Base-by-base conservation (phyloP, 306 rosid genomes). In the Cucurbita ficifolia region DNA sequence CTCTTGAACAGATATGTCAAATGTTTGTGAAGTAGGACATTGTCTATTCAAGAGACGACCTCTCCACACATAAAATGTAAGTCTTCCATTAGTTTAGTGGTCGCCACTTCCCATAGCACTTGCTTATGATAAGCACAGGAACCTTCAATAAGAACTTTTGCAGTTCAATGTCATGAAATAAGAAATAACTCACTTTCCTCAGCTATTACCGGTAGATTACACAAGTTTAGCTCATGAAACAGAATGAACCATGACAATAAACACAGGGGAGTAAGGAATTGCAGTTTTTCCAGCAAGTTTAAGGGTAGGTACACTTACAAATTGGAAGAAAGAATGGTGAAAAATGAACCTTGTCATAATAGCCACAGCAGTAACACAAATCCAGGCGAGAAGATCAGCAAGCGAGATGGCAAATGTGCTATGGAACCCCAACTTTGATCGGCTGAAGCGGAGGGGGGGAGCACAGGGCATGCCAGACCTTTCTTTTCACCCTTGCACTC, bases 401-500 rank as follows among this genome's bases (percentile, higher is more conserved):
- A 4, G 18, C 76, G 62, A 13, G 90, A 83, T 42, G 92, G 84
- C 75, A 22, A 73, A 55, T 54, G 62, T 36, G 69, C 7, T 55
- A 71, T 63, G 73, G 81, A 81, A 72, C 57, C 73, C 35, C 84
- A 77, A 1, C 78, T 84, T 33, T 81, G 83, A 16, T 77, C 36
- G 5, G 82, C 78, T 0, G 77, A 58, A 10, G 8, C 1, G 1
- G 99, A 82, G 24, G 97, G 96, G 0, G 97, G 73, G 45, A 8
- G n/a, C 17, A 86, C 97, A 38, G 87, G 87, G 80, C 99, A 94
- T 14, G 10, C 78, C 4, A 94, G 92, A 73, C 99, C 97, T 33
- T 3, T 0, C 79, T 89, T 91, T 18, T 86, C 95, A 38, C 79
- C 97, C 0, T 38, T 83, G 73, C 99, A 94, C 82, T 89, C 96